These are phyloP conservation scores for Papiliotrema nemorosa DNA, from an alignment of 1,284 basidiomycete genomes.

Conservation along the genomic window DNA sequence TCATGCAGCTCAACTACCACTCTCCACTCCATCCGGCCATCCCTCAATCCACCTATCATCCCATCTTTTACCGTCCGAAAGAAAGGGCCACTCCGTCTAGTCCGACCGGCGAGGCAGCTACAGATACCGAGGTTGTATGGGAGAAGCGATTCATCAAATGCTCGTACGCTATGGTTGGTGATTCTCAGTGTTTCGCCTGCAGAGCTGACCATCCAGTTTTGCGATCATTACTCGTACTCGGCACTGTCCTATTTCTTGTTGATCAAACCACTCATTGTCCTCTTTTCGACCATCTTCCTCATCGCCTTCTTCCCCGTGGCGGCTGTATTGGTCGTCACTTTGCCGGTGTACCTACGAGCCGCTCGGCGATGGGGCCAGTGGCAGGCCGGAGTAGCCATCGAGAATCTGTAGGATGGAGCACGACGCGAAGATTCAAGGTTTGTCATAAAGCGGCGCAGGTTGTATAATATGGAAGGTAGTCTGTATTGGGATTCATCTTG, in stretches of 20 bases:
- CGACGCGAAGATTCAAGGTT: not conserved
- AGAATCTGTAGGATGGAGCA: slow-evolving; percentile 29
- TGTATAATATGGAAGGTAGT: too few relatives aligned
- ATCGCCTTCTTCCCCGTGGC: slow-evolving; percentile 34
- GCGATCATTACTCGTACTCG: slow-evolving; percentile 46
- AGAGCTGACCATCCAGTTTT: slow-evolving; percentile 23
- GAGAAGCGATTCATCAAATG: slow-evolving; percentile 44
- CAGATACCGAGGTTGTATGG: slow-evolving; percentile 22
- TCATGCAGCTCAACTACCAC: slow-evolving; percentile 41
- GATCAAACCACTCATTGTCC: slow-evolving; percentile 44
- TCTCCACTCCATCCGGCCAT: slow-evolving; percentile 21
- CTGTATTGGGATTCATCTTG: too few relatives aligned
- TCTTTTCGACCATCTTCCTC: slow-evolving; percentile 40
- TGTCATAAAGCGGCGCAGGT: too few relatives aligned
- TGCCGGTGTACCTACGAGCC: slow-evolving; percentile 39
- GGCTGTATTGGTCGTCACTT: slow-evolving; percentile 26
- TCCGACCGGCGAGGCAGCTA: slow-evolving; percentile 9
- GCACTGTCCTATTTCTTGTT: slow-evolving; percentile 47
- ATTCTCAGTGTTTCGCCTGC: not conserved
- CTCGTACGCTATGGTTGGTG: slow-evolving; percentile 45
- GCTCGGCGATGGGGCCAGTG: slow-evolving; percentile 38
- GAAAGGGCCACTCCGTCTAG: slow-evolving; percentile 13
- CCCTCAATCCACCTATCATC: slow-evolving; percentile 29
- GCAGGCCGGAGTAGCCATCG: slow-evolving; percentile 44
- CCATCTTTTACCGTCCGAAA: slow-evolving; percentile 41